These are phyloP conservation scores for Aspergillus ostianus DNA, from an alignment of 495 filamentous ascomycete genomes.

Conservation along the genomic window DNA sequence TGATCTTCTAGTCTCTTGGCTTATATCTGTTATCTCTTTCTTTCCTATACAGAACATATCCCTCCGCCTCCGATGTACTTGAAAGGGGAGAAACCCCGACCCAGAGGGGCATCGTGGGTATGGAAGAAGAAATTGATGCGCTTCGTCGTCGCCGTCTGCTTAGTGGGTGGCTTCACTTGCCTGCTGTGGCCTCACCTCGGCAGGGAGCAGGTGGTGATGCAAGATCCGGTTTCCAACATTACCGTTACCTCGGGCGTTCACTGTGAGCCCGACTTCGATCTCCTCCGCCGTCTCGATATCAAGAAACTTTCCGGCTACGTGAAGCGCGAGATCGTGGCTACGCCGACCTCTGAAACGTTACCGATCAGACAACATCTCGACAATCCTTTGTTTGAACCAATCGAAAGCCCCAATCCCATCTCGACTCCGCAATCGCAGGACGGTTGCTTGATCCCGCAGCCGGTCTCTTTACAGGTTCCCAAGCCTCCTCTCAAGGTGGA, in stretches of 20 bases:
- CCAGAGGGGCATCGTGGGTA: constrained; percentile 33
- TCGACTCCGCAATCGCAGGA: constrained; percentile 23
- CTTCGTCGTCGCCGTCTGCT: constrained; percentile 18
- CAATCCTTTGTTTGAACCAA: constrained; percentile 29
- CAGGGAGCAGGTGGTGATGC: constrained; percentile 11
- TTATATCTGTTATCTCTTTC: constrained; percentile 4
- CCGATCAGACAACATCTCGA: constrained; percentile 36
- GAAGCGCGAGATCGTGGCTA: constrained; percentile 42
- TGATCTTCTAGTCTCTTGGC: constrained; percentile 20
- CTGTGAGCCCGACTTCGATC: constrained; percentile 35
- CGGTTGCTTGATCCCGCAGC: constrained; percentile 34
- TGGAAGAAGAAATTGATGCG: constrained; percentile 40
- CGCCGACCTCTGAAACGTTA: constrained; percentile 26
- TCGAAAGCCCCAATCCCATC: constrained; percentile 2
- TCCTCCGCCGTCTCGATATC: constrained; percentile 31
- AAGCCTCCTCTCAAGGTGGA: constrained; percentile 34
- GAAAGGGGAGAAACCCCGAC: constrained; percentile 25
- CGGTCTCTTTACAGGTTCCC: constrained; percentile 36
- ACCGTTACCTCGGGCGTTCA: constrained; percentile 32
- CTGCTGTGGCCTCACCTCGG: constrained; percentile 31
- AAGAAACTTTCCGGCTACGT: constrained; percentile 36
- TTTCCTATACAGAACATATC: neutral
- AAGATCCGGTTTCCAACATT: constrained; percentile 32
- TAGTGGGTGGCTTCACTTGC: constrained; percentile 19
- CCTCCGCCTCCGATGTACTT: constrained; percentile 23